A percentile compares a stretch with the other conserved stretches of the same genome.
Conservation (phyloP, 495 filamentous ascomycete species). For the Hypoxylon crocopeplum region DNA sequence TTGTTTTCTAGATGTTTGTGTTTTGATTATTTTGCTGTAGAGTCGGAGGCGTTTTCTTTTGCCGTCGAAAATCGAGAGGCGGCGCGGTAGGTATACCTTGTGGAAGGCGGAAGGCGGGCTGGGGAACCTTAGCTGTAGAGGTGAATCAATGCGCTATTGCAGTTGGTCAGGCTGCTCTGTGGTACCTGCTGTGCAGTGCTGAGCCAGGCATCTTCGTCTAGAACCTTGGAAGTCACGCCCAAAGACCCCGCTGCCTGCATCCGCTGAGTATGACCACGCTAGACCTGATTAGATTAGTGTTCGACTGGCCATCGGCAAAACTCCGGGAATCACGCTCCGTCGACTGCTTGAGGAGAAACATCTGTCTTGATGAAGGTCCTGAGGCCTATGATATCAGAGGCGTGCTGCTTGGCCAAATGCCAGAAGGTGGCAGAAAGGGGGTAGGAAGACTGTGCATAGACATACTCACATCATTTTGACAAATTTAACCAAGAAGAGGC, state of each 20-base stretch:
- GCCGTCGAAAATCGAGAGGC: slow-evolving; percentile 39
- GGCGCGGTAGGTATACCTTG: slow-evolving; percentile 20
- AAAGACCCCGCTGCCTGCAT: no score
- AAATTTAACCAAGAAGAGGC: background rate
- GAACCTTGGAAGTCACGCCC: slow-evolving; percentile 15
- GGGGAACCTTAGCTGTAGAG: background rate
- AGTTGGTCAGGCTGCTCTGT: background rate
- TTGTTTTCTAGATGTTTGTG: slow-evolving; percentile 34
- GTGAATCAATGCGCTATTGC: background rate
- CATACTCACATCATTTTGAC: slow-evolving; percentile 9
- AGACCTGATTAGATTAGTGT: slow-evolving; percentile 14
- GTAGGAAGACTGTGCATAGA: background rate
- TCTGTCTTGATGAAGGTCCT: slow-evolving; percentile 7
- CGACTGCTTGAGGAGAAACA: slow-evolving; percentile 23
- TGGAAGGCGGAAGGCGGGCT: slow-evolving; percentile 1
- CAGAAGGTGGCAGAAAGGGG: background rate
- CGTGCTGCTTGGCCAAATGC: background rate
- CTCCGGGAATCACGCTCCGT: slow-evolving; percentile 19
- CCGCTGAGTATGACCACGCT: slow-evolving; percentile 6
- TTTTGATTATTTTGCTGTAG: slow-evolving; percentile 29
- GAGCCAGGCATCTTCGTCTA: no score
- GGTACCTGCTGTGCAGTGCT: background rate
- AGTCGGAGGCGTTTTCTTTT: slow-evolving; percentile 27
- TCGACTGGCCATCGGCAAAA: slow-evolving; percentile 9
- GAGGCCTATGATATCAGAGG: slow-evolving; percentile 14